These are phyloP conservation scores for Nicotiana obtusifolia DNA, from an alignment of 257 asterid genomes.

Conservation along the genomic window DNA sequence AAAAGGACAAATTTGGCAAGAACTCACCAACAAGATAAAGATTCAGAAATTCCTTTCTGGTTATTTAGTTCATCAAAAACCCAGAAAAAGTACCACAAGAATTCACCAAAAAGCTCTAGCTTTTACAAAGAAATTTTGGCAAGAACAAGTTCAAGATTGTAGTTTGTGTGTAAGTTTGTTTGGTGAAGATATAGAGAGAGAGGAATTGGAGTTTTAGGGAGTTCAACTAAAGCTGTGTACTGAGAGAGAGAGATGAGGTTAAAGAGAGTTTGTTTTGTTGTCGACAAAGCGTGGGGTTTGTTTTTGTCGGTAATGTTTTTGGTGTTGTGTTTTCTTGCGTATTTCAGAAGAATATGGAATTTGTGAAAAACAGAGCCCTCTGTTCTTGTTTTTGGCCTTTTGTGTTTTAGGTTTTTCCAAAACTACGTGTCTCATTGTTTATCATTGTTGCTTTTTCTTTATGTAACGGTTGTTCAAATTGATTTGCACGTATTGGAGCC, in stretches of 20 bases:
- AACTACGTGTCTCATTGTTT: no score
- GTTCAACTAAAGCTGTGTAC: neutral
- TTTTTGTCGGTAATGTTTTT: constrained; percentile 8
- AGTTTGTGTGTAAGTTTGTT: neutral
- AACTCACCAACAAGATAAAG: neutral
- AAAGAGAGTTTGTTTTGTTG: neutral
- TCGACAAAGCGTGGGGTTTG: constrained; percentile 14
- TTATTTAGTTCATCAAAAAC: neutral
- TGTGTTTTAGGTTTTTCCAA: neutral
- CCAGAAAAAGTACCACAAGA: neutral
- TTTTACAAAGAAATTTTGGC: neutral
- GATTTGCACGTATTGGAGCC: no score
- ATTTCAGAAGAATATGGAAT: constrained; percentile 16
- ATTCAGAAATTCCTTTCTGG: neutral
- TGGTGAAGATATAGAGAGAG: neutral
- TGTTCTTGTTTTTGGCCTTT: constrained; percentile 1
- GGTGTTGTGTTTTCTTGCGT: neutral
- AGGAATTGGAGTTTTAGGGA: neutral
- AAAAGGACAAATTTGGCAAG: neutral
- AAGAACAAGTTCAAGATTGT: neutral
- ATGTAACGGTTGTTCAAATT: no score
- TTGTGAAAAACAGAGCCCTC: constrained; percentile 11
- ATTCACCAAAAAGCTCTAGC: neutral
- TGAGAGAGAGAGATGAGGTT: neutral
- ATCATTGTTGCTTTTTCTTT: no score